A percentile compares a stretch with the other conserved stretches of the same genome.
These are phyloP conservation scores for Podospora fimiseda DNA, from an alignment of 495 filamentous ascomycete genomes.

Conservation along the genomic window DNA sequence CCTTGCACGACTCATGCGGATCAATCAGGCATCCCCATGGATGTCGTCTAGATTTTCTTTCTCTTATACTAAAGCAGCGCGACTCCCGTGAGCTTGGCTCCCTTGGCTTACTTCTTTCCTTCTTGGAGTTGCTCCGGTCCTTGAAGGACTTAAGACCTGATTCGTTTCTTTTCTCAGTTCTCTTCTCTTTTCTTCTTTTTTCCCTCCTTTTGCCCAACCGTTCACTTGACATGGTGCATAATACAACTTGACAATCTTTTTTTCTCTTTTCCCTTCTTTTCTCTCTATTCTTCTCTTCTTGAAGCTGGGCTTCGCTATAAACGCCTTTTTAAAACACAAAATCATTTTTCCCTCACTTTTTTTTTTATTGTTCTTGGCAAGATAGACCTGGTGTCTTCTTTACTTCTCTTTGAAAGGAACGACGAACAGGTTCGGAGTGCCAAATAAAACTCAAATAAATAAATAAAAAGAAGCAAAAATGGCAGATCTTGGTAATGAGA, in stretches of 20 bases:
- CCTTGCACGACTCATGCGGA: constrained; percentile 19
- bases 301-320: constrained; percentile 26
- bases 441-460: background rate
- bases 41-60: too few species aligned
- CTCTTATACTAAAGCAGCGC: constrained; percentile 20
- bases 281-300: background rate
- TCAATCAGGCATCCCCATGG: background rate
- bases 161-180: constrained; percentile 15
- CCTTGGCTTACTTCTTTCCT: constrained; percentile 10
- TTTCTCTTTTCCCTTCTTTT: constrained; percentile 10
- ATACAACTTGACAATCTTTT: background rate
- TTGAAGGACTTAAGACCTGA: constrained; percentile 33
- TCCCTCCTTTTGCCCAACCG: constrained; percentile 13
- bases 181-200: constrained; percentile 15
- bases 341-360: too few species aligned
- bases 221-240: constrained; percentile 7
- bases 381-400: constrained; percentile 14
- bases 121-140: constrained; percentile 10
- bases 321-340: background rate
- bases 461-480: background rate
- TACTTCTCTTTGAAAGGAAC: background rate
- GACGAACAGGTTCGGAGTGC: background rate
- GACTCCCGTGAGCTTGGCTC: constrained; percentile 1
- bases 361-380: constrained; percentile 2
- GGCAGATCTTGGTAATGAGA: constrained; percentile 13